Conservation (phyloP, 2,329 filamentous ascomycete genomes). For the Cordyceps militaris region DNA sequence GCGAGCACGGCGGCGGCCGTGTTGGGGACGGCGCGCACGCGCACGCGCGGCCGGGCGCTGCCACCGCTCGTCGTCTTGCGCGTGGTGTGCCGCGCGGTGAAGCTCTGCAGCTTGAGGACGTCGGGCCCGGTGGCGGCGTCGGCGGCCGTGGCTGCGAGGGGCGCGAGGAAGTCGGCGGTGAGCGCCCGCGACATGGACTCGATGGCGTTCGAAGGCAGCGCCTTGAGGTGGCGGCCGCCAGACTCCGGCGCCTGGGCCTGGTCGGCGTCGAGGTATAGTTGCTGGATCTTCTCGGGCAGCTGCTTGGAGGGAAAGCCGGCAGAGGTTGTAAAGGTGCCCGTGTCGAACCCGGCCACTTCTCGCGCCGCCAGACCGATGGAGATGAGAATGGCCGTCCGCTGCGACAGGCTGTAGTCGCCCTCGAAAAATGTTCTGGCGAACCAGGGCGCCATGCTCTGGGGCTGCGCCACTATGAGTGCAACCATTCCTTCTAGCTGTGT, state of each 20-base stretch:
- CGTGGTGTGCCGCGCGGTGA: slow-evolving; percentile 54
- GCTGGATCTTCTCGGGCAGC: slow-evolving; percentile 67
- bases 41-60: slow-evolving; percentile 33
- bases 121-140: slow-evolving; percentile 74
- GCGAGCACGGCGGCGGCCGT: slow-evolving; percentile 70
- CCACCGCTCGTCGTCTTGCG: slow-evolving; percentile 19
- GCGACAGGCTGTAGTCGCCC: slow-evolving; percentile 82
- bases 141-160: slow-evolving; percentile 73
- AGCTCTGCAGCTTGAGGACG: slow-evolving; percentile 80
- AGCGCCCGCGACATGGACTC: slow-evolving; percentile 61
- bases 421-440: slow-evolving; percentile 81
- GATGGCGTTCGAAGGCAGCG: slow-evolving; percentile 52
- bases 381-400: slow-evolving; percentile 74
- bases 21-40: slow-evolving; percentile 60
- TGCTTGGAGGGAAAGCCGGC: slow-evolving; percentile 71
- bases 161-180: slow-evolving; percentile 67
- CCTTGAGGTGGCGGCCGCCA: slow-evolving; percentile 36
- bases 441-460: slow-evolving; percentile 73
- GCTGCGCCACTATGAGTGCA: slow-evolving; percentile 69
- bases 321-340: slow-evolving; percentile 41
- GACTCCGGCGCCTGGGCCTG: slow-evolving; percentile 16
- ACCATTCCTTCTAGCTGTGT: slow-evolving; percentile 74
- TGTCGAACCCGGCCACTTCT: slow-evolving; percentile 73
- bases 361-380: slow-evolving; percentile 75
- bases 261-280: slow-evolving; percentile 50